Evolutionary conservation across 805 yeast genomes (phyloP).

Genomic region (Candida dajiaensis): DNA sequence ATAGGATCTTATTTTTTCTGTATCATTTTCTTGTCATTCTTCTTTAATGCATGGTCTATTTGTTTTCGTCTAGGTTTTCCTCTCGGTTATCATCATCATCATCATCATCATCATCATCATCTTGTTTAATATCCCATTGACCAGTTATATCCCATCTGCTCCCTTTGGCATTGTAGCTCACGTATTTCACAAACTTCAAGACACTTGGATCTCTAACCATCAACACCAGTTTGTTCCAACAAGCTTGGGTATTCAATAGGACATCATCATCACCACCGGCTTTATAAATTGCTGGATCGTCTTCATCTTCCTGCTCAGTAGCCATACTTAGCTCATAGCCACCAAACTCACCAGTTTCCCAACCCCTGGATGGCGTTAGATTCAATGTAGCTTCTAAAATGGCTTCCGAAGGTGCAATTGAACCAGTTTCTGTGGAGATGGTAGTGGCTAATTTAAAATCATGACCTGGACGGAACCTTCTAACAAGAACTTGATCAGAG

Average conservation of each 20-base stretch:
- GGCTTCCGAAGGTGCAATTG: slow-evolving; percentile 23
- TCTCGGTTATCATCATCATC: slow-evolving; percentile 20
- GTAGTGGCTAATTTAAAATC: slow-evolving; percentile 90
- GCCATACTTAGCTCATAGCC: slow-evolving; percentile 93
- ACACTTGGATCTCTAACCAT: slow-evolving; percentile 81
- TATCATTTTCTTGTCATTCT: not conserved
- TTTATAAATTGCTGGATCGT: slow-evolving; percentile 84
- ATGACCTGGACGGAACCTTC: slow-evolving; percentile 92
- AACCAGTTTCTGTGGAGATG: slow-evolving; percentile 29
- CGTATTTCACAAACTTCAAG: slow-evolving; percentile 89
- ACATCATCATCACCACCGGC: slow-evolving; percentile 64
- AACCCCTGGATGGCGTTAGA: slow-evolving; percentile 74
- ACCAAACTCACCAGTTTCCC: slow-evolving; percentile 89
- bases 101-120: slow-evolving; percentile 37
- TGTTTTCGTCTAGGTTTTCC: not conserved
- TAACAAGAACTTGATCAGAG: slow-evolving; percentile 61
- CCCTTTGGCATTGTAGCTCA: slow-evolving; percentile 81
- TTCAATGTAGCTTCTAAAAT: slow-evolving; percentile 75
- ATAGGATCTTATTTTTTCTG: not conserved
- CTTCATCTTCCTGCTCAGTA: slow-evolving; percentile 39
- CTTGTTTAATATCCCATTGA: slow-evolving; percentile 67
- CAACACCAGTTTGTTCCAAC: slow-evolving; percentile 73
- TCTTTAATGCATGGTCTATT: not conserved
- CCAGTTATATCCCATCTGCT: slow-evolving; percentile 87
- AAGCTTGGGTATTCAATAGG: slow-evolving; percentile 70